Base-by-base conservation (phyloP, 441 rosid species). In the Breynia disticha region DNA sequence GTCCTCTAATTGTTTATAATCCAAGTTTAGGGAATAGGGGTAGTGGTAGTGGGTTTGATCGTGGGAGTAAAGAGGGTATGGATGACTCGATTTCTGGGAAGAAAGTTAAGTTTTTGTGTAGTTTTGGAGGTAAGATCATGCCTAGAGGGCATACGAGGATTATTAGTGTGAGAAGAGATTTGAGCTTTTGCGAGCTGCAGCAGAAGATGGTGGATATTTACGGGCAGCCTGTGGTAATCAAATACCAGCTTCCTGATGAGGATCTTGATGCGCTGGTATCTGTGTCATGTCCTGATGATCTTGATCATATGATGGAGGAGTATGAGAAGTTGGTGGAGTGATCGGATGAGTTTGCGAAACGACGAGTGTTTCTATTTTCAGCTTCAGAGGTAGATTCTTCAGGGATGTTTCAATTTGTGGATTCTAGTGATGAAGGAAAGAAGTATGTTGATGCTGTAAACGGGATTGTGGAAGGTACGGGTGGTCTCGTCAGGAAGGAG, bases 241-340 rank as follows among this genome's bases (percentile, higher is more conserved):
- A 83, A 70, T 83, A 79, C 65, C 90, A 86, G 78, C 88, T 83
- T 50, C 95, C 90, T 41, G 84, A 78, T 54, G 95, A 86, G 77
- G 95, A 86, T 62, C 86, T 86, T 63, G 95, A 86, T 72, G 83
- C 95, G 5, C 64, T 86, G 69, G 84, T 86, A 24, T 83, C 95
- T 2, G 79, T 86, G 63, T 79, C 86, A 14, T 81, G 83, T 59
- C 68, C 79, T 11, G 95, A 86, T 57, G 95, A 86, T 72, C 83
- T 86, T 41, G 83, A 79, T 67, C 78, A 86, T 60, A 81, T 86
- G 95, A 81, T 86, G 86, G 90, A 81, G 22, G 90, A 86, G 68
- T 86, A 76, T 72, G 79, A 83, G 63, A 81, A 77, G 68, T 66
- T 79, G 72, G 67, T 67, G 57, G 69, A 77, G 57, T 76, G 79